phyloP scores from a whole-genome alignment of 805 yeast species.

The Candida silvicultrix region DNA sequence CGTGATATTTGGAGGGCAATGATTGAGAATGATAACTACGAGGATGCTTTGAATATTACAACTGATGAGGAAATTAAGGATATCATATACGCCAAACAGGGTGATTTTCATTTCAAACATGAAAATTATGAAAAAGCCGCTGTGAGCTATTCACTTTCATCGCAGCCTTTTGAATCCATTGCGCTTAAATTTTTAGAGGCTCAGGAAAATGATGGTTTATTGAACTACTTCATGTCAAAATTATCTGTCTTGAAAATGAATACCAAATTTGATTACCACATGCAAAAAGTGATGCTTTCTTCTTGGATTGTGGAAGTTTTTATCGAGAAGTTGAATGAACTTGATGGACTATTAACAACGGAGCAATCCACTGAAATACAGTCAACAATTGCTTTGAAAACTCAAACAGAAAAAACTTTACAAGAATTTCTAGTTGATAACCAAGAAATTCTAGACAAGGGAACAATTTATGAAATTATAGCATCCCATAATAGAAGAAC shows the following conservation, averaged over 20 bases:
- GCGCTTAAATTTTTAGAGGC: constrained; percentile 48
- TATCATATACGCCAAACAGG: constrained; percentile 47
- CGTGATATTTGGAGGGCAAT: constrained; percentile 68
- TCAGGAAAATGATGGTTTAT: constrained; percentile 35
- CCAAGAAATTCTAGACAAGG: constrained; percentile 48
- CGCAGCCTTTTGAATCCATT: constrained; percentile 63
- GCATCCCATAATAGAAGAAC: constrained; percentile 57
- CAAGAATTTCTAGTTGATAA: constrained; percentile 44
- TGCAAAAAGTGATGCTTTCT: constrained; percentile 25
- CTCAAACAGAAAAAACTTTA: constrained; percentile 26
- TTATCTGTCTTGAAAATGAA: constrained; percentile 26
- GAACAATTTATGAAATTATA: constrained; percentile 68
- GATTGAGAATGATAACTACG: constrained; percentile 46
- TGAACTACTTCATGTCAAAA: constrained; percentile 39
- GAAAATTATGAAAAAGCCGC: constrained; percentile 39
- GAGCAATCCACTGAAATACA: constrained; percentile 20
- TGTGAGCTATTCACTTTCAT: constrained; percentile 51
- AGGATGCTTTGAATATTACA: constrained; percentile 49
- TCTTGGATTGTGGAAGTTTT: constrained; percentile 31
- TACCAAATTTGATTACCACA: constrained; percentile 20
- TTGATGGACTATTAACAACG: constrained; percentile 26
- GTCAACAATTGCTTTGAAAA: constrained; percentile 20
- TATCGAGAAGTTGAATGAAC: constrained; percentile 25
- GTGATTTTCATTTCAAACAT: constrained; percentile 35
- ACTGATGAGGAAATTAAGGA: constrained; percentile 36